Evolutionary conservation across 257 asterid species (phyloP), one percentile per base, ranked within the genome.

Genomic region (Lycium barbarum): DNA sequence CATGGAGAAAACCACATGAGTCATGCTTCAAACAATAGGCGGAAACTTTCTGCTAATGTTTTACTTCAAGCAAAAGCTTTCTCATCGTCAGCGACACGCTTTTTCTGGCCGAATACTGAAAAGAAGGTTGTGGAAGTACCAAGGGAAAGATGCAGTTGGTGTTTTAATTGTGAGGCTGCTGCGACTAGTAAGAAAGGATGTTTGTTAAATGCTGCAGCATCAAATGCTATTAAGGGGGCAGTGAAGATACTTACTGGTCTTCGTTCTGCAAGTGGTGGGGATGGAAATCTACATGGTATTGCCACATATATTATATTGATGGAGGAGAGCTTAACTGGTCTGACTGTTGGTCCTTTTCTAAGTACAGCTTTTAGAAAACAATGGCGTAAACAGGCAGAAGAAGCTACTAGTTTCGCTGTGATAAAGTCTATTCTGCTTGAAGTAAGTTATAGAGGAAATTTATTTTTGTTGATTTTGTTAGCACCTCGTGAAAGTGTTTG

Each of bases 91-190:
- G 92, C 95, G 13, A 68, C 83, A 35, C 91, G 91, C 14, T 95
- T 95, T 91, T 90, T 91, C 92, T 95, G 99, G 99, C 98, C 99
- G 59, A 90, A 89, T 88, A 86, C 89, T 45, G 99, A 92, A 85
- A 94, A 88, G 90, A 94, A 91, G 90, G 92, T 95, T 79, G 87
- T 90, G 47, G 99, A 94, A 85, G 92, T 92, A 82, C 96, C 97
- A 43, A 90, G 97, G 88, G 99, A 95, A 91, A 92, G 97, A 89
- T 95, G 99, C 87, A 89, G 97, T 88, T 95, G 98, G 99, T 95
- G 98, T 89, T 83, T 92, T 89, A 86, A 89, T 70, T 95, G 99
- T 88, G 91, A 90, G 90, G 92, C 97, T 85, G 59, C 90, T 83
- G 93, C 88, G 35, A 80, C 90, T 53, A 93, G 97, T 92, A 95